These are phyloP conservation scores for Prosopis cineraria DNA, from an alignment of 306 rosid species.

Conservation along the genomic window DNA sequence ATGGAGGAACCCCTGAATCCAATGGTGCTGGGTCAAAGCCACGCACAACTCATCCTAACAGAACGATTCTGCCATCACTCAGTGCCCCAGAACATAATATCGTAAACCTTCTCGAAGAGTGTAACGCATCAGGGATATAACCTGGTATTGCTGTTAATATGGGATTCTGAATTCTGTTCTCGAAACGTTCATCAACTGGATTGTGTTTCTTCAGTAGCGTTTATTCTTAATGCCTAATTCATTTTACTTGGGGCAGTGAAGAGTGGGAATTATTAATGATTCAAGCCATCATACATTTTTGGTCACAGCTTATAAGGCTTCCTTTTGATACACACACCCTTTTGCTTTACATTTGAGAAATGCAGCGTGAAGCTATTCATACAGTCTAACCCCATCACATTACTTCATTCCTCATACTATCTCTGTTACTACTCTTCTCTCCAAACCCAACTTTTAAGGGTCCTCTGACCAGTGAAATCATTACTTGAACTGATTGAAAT, in stretches of 20 bases:
- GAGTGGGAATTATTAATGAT: neutral
- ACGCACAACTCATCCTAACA: conserved; percentile 49
- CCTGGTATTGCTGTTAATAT: conserved; percentile 41
- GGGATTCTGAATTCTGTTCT: conserved; percentile 34
- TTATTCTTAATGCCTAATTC: conserved; percentile 12
- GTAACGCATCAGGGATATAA: conserved; percentile 75
- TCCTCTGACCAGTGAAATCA: neutral
- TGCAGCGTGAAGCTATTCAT: conserved; percentile 9
- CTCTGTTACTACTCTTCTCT: conserved; percentile 2
- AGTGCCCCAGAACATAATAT: conserved; percentile 94
- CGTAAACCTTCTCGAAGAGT: conserved; percentile 86
- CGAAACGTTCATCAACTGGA: conserved; percentile 28
- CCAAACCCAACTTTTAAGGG: neutral
- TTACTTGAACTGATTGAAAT: conserved; percentile 14
- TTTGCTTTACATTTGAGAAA: conserved; percentile 10
- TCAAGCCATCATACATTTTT: neutral
- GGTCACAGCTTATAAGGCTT: neutral
- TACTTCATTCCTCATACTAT: neutral
- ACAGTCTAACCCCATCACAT: neutral
- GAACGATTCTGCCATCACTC: conserved; percentile 79
- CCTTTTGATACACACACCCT: neutral
- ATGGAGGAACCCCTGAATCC: conserved; percentile 52
- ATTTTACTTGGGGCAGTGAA: conserved; percentile 26
- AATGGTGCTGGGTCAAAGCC: conserved; percentile 52
- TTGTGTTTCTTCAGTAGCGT: conserved; percentile 13